phyloP scores from a whole-genome alignment of 306 rosid genomes.

The Cucumis hystrix region DNA sequence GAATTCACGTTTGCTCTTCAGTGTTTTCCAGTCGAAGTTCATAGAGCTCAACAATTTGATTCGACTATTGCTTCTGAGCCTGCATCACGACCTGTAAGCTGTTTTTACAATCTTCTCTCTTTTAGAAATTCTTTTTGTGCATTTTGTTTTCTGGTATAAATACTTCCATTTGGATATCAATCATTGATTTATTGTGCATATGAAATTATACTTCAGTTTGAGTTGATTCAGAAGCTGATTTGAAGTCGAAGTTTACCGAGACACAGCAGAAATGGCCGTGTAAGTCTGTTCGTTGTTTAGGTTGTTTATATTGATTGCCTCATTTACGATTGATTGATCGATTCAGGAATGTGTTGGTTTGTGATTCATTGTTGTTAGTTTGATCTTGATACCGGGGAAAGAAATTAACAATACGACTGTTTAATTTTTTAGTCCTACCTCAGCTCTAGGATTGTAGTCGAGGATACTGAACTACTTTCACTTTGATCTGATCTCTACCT shows the following conservation, averaged over 20 bases:
- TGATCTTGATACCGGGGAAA: background rate
- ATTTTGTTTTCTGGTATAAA: background rate
- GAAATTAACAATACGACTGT: background rate
- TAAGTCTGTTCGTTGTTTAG: background rate
- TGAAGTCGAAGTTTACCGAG: slow-evolving; percentile 3
- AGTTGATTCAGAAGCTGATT: background rate
- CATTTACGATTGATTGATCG: background rate
- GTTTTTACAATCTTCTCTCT: background rate
- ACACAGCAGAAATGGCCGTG: slow-evolving; percentile 4
- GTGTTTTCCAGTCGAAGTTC: background rate
- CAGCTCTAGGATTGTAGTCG: background rate
- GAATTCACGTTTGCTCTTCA: background rate
- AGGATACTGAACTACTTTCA: background rate
- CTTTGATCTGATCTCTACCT: background rate
- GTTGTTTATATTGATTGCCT: background rate
- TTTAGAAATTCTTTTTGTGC: background rate
- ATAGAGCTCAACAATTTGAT: background rate
- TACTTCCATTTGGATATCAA: background rate
- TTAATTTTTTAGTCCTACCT: background rate
- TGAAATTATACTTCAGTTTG: background rate
- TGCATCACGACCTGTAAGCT: background rate
- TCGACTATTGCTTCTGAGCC: background rate
- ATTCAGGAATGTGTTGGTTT: background rate
- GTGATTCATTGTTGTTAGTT: background rate
- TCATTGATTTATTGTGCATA: background rate